Conservation (phyloP, 2,329 filamentous ascomycete species). For the Cercospora janseana region DNA sequence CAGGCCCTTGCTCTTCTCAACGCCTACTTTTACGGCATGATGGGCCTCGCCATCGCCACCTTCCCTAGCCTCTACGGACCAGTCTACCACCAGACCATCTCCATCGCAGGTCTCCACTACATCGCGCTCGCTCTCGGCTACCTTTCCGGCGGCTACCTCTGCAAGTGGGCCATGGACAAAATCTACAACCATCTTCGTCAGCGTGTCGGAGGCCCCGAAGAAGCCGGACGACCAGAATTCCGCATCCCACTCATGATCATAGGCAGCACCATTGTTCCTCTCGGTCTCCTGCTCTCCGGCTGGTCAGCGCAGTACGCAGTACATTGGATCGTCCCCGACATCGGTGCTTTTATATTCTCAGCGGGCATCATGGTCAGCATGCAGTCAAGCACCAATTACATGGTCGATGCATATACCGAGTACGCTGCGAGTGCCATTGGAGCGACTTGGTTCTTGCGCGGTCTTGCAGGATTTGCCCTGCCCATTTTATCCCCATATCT, state of each 20-base stretch:
- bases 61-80: not conserved
- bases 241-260: not conserved
- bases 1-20: not conserved
- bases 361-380: conserved; percentile 25
- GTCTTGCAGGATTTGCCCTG: conserved; percentile 45
- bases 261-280: conserved; percentile 8
- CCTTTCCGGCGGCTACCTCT: conserved; percentile 30
- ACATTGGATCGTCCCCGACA: conserved; percentile 25
- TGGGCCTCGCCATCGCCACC: not conserved
- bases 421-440: conserved; percentile 65
- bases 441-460: conserved; percentile 59
- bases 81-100: not conserved
- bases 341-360: conserved; percentile 29
- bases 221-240: not conserved
- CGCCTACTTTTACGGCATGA: not conserved
- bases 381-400: conserved; percentile 51
- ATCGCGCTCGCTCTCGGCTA: conserved; percentile 43
- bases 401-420: conserved; percentile 60
- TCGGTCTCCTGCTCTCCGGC: conserved; percentile 21
- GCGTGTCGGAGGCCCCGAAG: not conserved
- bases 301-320: conserved; percentile 16
- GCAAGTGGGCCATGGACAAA: conserved; percentile 6
- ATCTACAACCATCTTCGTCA: conserved; percentile 18
- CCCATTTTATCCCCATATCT: not conserved
- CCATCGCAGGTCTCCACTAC: conserved; percentile 42